Conservation (phyloP, 2,329 filamentous ascomycete species). For the Pestalotiopsis sp. region DNA sequence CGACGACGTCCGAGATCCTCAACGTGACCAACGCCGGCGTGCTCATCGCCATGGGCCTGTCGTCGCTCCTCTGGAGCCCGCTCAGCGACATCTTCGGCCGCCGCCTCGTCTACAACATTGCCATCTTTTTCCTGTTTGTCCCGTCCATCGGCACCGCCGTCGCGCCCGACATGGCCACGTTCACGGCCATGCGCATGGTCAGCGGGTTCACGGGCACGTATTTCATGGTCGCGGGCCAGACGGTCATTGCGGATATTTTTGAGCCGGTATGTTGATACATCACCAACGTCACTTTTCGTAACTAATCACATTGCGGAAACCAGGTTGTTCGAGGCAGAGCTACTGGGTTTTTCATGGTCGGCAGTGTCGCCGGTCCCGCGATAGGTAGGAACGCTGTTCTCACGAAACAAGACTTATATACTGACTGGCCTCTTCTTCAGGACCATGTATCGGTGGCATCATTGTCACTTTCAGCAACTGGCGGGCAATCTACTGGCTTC, state of each 20-base stretch:
- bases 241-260: slow-evolving; percentile 40
- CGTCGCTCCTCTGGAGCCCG: slow-evolving; percentile 38
- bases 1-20: slow-evolving; percentile 28
- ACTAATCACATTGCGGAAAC: not conserved
- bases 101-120: slow-evolving; percentile 33
- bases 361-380: slow-evolving; percentile 43
- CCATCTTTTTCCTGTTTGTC: slow-evolving; percentile 33
- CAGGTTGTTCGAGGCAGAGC: slow-evolving; percentile 25
- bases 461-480: slow-evolving; percentile 33
- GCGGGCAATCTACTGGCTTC: slow-evolving; percentile 35
- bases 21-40: slow-evolving; percentile 40
- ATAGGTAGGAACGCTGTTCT: slow-evolving; percentile 32
- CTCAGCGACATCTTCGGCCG: slow-evolving; percentile 33
- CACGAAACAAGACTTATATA: not conserved
- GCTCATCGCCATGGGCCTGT: slow-evolving; percentile 39
- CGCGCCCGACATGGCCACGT: slow-evolving; percentile 33
- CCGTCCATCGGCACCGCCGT: slow-evolving; percentile 35
- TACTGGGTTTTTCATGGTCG: slow-evolving; percentile 44
- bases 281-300: not conserved
- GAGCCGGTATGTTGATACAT: slow-evolving; percentile 29
- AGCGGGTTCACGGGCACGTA: slow-evolving; percentile 38
- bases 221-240: slow-evolving; percentile 42
- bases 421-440: slow-evolving; percentile 13
- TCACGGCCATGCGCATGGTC: slow-evolving; percentile 37
- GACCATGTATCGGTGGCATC: slow-evolving; percentile 33